A percentile compares a stretch with the other conserved stretches of the same genome.
phyloP scores from a whole-genome alignment of 2,329 filamentous ascomycete genomes.

The Stagonosporopsis cucurbitacearum region DNA sequence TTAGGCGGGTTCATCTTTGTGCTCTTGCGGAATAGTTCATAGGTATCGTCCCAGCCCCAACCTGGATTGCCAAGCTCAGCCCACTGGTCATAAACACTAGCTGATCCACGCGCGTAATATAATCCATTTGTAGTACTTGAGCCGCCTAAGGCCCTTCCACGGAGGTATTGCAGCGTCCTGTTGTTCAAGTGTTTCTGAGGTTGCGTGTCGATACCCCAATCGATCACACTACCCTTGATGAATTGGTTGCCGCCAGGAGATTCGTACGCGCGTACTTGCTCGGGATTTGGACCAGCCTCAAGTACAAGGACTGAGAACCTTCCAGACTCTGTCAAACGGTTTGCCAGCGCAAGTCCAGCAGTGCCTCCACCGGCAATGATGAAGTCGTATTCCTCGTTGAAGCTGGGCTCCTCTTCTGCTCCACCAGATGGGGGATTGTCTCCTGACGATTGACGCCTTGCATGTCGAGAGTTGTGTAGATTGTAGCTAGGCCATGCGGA shows the following conservation, averaged over 20 bases:
- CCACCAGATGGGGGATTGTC: conserved; percentile 16
- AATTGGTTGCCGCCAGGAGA: conserved; percentile 39
- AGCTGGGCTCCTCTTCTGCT: conserved; percentile 9
- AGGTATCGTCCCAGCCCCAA: conserved; percentile 54
- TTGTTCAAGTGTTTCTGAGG: conserved; percentile 32
- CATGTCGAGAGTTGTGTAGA: conserved; percentile 20
- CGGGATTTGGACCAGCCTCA: conserved; percentile 41
- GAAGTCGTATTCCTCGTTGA: conserved; percentile 31
- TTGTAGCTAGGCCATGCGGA: conserved; percentile 26
- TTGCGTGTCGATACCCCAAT: conserved; percentile 39
- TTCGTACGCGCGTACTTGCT: conserved; percentile 40
- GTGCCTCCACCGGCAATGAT: conserved; percentile 32
- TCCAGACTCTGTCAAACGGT: conserved; percentile 33
- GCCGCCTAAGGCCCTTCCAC: conserved; percentile 40
- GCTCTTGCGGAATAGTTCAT: conserved; percentile 32
- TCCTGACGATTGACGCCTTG: conserved; percentile 21
- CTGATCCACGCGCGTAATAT: conserved; percentile 41
- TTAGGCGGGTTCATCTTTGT: conserved; percentile 41
- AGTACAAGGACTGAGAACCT: conserved; percentile 39
- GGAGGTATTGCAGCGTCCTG: conserved; percentile 34
- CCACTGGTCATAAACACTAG: conserved; percentile 59
- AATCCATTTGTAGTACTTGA: conserved; percentile 45
- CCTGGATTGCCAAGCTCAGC: conserved; percentile 63
- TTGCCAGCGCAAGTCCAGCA: conserved; percentile 36
- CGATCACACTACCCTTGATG: conserved; percentile 35